These are phyloP conservation scores for Brassica carinata DNA, from an alignment of 345 rosid species.

Conservation along the genomic window DNA sequence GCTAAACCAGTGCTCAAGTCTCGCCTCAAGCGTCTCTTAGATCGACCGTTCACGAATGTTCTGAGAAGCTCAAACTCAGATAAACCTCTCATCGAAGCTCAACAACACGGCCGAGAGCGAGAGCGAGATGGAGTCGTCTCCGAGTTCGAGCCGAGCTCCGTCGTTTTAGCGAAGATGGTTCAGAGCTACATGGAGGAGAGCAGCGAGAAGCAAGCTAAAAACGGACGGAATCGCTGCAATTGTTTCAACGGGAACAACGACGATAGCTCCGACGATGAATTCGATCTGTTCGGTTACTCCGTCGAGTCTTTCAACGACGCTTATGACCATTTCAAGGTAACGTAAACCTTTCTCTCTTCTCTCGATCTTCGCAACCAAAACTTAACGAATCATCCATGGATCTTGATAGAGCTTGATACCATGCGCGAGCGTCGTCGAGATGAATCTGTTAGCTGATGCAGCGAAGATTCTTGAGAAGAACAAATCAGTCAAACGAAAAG, in stretches of 20 bases:
- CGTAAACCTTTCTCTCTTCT: background rate
- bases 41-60: slow-evolving; percentile 52
- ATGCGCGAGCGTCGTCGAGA: slow-evolving; percentile 64
- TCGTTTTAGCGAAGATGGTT: slow-evolving; percentile 70
- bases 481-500: slow-evolving; percentile 63
- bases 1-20: slow-evolving; percentile 51
- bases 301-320: slow-evolving; percentile 49
- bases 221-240: slow-evolving; percentile 74
- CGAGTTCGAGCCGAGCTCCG: slow-evolving; percentile 80
- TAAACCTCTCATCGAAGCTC: slow-evolving; percentile 37
- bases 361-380: background rate
- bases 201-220: slow-evolving; percentile 65
- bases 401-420: slow-evolving; percentile 66
- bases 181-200: slow-evolving; percentile 73
- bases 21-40: slow-evolving; percentile 53
- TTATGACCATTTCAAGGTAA: slow-evolving; percentile 71
- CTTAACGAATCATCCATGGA: slow-evolving; percentile 5
- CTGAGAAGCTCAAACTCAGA: slow-evolving; percentile 48
- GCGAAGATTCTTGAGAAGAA: slow-evolving; percentile 73
- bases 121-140: slow-evolving; percentile 1
- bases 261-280: slow-evolving; percentile 86
- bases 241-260: slow-evolving; percentile 76
- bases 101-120: slow-evolving; percentile 33
- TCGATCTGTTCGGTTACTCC: slow-evolving; percentile 52
- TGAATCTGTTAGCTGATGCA: slow-evolving; percentile 65